Conservation (phyloP, 2,329 filamentous ascomycete genomes). For the Xenoacremonium recifei region DNA sequence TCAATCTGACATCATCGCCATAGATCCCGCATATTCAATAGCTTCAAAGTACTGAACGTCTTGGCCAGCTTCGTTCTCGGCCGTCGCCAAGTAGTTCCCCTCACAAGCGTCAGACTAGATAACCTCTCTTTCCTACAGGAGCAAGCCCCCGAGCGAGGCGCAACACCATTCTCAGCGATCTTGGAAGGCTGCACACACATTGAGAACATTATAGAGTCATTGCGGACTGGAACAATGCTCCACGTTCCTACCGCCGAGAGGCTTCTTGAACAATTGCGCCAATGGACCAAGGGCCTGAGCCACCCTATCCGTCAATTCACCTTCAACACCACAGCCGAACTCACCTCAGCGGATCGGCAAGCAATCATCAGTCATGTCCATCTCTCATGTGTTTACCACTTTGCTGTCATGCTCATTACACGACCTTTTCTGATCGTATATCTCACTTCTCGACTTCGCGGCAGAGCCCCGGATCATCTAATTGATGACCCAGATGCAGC, state of each 20-base stretch:
- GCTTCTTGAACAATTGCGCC: constrained; percentile 1
- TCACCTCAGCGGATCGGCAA: constrained; percentile 4
- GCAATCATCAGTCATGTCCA: constrained; percentile 10
- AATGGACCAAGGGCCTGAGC: constrained; percentile 1
- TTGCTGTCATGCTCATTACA: constrained; percentile 14
- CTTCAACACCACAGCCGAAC: not conserved
- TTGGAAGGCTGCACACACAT: not conserved
- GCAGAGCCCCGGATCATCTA: constrained; percentile 1
- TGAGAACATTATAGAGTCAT: constrained; percentile 1
- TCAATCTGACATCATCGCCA: too few species aligned
- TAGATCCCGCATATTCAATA: constrained; percentile 19
- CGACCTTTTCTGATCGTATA: constrained; percentile 14
- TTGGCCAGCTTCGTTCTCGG: constrained; percentile 15
- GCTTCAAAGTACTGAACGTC: constrained; percentile 13
- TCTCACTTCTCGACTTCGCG: constrained; percentile 7
- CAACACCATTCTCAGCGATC: constrained; percentile 1
- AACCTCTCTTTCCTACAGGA: not conserved
- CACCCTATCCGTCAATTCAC: constrained; percentile 1
- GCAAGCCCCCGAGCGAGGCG: not conserved
- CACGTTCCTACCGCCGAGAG: constrained; percentile 1
- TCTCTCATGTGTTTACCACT: constrained; percentile 15
- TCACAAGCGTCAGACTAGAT: constrained; percentile 1
- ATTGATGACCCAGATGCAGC: constrained; percentile 3
- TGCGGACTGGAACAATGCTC: not conserved
- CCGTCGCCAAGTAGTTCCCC: constrained; percentile 5